These are phyloP conservation scores for Fomitopsis betulina DNA, from an alignment of 1,284 basidiomycete species.

Conservation along the genomic window DNA sequence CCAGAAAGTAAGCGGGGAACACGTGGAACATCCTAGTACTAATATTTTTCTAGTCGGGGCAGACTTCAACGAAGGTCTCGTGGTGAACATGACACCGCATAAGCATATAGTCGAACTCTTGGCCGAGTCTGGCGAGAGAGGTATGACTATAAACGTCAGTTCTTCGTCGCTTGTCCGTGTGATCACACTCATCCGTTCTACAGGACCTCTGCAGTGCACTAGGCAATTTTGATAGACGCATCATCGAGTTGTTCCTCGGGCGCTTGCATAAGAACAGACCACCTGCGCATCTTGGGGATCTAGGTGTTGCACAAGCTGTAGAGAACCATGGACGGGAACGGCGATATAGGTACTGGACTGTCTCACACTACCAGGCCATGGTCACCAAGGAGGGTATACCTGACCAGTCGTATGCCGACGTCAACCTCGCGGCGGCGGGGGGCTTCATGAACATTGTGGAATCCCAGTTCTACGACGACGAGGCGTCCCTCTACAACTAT, in stretches of 20 bases:
- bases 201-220: constrained; percentile 67
- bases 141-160: constrained; percentile 65
- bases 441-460: constrained; percentile 43
- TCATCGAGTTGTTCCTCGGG: constrained; percentile 69
- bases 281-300: constrained; percentile 65
- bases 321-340: constrained; percentile 79
- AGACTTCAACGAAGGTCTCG: constrained; percentile 32
- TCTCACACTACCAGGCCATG: constrained; percentile 52
- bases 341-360: constrained; percentile 73
- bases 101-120: constrained; percentile 71
- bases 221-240: constrained; percentile 71
- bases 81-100: constrained; percentile 62
- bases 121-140: constrained; percentile 56
- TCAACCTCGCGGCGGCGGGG: constrained; percentile 47
- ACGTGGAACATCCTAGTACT: background rate
- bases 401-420: constrained; percentile 37
- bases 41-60: background rate
- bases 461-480: constrained; percentile 49
- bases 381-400: constrained; percentile 57
- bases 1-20: constrained; percentile 3
- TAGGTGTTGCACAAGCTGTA: constrained; percentile 60
- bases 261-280: constrained; percentile 60
- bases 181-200: background rate
- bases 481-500: constrained; percentile 35
- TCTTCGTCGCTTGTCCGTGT: background rate